Percentiles rank a stretch among this genome's conserved stretches.
These are phyloP conservation scores for Drosera capensis DNA, from an alignment of 148 eudicot genomes.

Conservation along the genomic window DNA sequence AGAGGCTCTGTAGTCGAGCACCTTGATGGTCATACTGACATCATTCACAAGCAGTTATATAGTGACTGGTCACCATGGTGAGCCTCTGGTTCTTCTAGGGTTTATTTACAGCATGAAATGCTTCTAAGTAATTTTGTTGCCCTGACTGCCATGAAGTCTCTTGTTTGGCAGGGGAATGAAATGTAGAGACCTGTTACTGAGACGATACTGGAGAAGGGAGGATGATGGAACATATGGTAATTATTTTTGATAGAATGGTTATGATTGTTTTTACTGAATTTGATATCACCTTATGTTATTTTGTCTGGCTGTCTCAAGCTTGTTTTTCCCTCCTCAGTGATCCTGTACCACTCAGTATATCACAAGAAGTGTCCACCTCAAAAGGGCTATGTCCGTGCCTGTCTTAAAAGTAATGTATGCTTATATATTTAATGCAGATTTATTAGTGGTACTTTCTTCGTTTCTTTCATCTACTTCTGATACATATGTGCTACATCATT, in stretches of 20 bases:
- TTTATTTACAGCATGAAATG: no score
- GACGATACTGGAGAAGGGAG: constrained; percentile 79
- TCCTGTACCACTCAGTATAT: constrained; percentile 46
- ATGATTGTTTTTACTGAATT: neutral
- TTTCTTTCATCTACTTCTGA: neutral
- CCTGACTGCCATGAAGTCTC: neutral
- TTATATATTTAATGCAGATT: constrained; percentile 9
- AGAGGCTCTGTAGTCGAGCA: constrained; percentile 53
- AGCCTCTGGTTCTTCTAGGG: constrained; percentile 5
- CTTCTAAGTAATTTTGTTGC: neutral
- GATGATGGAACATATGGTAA: constrained; percentile 71
- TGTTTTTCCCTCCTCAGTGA: constrained; percentile 25
- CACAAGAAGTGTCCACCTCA: constrained; percentile 55
- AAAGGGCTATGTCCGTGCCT: constrained; percentile 41
- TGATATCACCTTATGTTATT: constrained; percentile 5
- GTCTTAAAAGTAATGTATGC: constrained; percentile 58
- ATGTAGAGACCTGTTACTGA: constrained; percentile 47
- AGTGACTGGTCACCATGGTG: constrained; percentile 62
- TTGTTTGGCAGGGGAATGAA: constrained; percentile 40
- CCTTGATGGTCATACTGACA: constrained; percentile 72
- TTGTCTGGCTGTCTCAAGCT: constrained; percentile 7
- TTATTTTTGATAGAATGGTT: neutral
- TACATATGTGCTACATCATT: no score
- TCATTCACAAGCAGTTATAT: constrained; percentile 37
- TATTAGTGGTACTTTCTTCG: neutral